Percentiles rank a stretch among this genome's conserved stretches.
These are phyloP conservation scores for Cicer chorassanicum DNA, from an alignment of 306 rosid species.

Conservation along the genomic window DNA sequence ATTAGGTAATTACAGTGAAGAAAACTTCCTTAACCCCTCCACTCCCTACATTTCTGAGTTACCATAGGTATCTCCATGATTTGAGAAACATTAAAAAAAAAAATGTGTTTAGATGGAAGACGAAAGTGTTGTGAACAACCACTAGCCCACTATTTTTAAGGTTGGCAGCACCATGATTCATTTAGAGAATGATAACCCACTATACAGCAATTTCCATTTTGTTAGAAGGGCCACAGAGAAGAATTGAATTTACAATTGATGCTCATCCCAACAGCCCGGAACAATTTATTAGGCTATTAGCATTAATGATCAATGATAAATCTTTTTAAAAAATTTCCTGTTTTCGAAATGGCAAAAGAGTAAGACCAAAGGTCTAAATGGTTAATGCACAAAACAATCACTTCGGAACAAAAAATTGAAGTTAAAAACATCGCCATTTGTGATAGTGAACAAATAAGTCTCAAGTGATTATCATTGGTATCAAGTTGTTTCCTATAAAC, in stretches of 20 bases:
- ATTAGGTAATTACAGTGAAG: background rate
- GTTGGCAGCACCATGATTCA: no score
- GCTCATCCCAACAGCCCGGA: conserved; percentile 7
- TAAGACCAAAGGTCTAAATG: conserved; percentile 17
- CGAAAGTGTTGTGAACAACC: no score
- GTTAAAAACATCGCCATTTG: background rate
- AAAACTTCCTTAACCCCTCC: background rate
- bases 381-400: conserved; percentile 10
- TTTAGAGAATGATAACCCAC: no score
- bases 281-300: background rate
- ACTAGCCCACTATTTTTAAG: no score
- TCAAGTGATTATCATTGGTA: background rate
- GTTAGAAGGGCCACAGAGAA: conserved; percentile 17
- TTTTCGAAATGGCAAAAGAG: conserved; percentile 11
- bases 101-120: no score
- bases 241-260: background rate
- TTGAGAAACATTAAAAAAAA: no score
- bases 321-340: background rate
- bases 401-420: background rate
- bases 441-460: background rate
- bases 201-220: background rate
- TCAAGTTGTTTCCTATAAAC: background rate
- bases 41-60: no score
- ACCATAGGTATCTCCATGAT: no score
- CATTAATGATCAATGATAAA: background rate